Evolutionary conservation across 108 stramenopile species (phyloP).

Genomic region (Cyclotella distinguenda): DNA sequence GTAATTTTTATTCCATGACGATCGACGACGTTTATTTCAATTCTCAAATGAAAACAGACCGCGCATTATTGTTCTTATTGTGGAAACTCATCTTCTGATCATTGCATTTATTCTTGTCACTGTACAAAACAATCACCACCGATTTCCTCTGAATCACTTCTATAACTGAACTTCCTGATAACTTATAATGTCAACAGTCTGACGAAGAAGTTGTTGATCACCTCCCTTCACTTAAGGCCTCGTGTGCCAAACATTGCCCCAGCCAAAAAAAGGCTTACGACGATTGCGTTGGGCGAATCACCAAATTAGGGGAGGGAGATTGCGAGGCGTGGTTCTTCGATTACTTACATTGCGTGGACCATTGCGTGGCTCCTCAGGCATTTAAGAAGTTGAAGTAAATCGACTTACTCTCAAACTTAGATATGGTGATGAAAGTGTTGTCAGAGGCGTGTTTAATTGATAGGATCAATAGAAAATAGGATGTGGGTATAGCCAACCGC

Average conservation of each 20-base stretch:
- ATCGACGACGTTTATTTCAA: too few relatives aligned
- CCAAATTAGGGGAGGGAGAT: conserved; percentile 77
- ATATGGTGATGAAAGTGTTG: background rate
- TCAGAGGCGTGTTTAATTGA: too few relatives aligned
- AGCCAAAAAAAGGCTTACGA: conserved; percentile 68
- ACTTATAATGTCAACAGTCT: conserved; percentile 30
- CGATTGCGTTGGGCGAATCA: conserved; percentile 83
- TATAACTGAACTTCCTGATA: background rate
- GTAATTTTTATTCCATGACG: too few relatives aligned
- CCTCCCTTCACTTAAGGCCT: conserved; percentile 70
- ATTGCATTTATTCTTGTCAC: too few relatives aligned
- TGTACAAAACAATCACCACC: too few relatives aligned
- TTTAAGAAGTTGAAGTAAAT: conserved; percentile 78
- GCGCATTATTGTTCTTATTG: too few relatives aligned
- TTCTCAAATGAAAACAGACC: too few relatives aligned
- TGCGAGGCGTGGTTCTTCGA: conserved; percentile 94
- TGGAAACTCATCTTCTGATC: too few relatives aligned
- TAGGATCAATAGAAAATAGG: too few relatives aligned
- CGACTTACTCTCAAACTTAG: background rate
- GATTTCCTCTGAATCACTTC: too few relatives aligned
- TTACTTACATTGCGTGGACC: conserved; percentile 85
- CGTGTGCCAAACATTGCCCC: conserved; percentile 74
- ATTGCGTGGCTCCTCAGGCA: conserved; percentile 89
- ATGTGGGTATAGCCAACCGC: too few relatives aligned
- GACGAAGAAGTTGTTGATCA: conserved; percentile 84